Conservation (phyloP, 306 rosid genomes). For the Cyclanthera cordifolia region DNA sequence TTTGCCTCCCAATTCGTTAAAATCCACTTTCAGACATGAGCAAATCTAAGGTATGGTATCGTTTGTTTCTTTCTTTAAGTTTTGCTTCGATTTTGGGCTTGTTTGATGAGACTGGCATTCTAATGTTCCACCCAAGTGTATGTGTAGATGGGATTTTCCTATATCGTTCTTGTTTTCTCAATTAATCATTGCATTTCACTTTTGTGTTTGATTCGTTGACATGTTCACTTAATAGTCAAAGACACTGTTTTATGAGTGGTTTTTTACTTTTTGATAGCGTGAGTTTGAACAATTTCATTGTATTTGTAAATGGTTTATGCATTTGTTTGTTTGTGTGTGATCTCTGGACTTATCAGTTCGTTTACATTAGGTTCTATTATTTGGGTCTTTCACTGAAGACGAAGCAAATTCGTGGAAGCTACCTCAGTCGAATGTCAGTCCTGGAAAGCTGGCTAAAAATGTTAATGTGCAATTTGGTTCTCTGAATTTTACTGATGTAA, state of each 20-base stretch:
- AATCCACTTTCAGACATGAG: conserved; percentile 31
- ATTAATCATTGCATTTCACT: no score
- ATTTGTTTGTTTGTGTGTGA: neutral
- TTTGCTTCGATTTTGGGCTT: neutral
- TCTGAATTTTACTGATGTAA: conserved; percentile 26
- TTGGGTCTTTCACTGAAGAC: conserved; percentile 89
- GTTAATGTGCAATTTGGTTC: conserved; percentile 60
- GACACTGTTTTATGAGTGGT: neutral
- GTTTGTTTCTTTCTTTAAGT: neutral
- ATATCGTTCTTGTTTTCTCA: neutral
- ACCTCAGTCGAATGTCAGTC: conserved; percentile 28
- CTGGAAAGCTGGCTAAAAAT: conserved; percentile 37
- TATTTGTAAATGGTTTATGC: neutral
- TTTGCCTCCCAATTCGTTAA: conserved; percentile 20
- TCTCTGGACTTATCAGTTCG: neutral
- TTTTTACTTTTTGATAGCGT: neutral
- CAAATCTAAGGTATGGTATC: conserved; percentile 50
- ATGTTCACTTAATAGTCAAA: neutral
- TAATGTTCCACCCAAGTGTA: neutral
- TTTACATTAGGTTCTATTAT: conserved; percentile 38
- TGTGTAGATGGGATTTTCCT: neutral
- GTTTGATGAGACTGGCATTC: neutral
- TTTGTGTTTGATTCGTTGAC: neutral
- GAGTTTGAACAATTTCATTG: neutral
- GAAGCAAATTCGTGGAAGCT: conserved; percentile 56